These are phyloP conservation scores for Fusarium pilosicola DNA, from an alignment of 2,329 filamentous ascomycete genomes.

Conservation along the genomic window DNA sequence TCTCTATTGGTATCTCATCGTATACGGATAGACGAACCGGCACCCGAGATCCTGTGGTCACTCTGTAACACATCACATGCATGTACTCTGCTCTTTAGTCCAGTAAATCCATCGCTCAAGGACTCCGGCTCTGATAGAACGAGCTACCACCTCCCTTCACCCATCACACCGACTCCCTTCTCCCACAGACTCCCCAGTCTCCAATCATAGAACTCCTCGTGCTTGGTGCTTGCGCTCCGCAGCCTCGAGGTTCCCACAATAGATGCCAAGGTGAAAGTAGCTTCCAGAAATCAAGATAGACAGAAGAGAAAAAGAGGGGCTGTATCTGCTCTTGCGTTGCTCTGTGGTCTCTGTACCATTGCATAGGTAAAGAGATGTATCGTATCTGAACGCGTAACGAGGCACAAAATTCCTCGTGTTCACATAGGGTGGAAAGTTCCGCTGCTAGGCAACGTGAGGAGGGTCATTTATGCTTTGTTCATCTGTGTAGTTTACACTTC, in stretches of 20 bases:
- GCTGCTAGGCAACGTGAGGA: slow-evolving; percentile 35
- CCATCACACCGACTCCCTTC: slow-evolving; percentile 33
- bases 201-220: slow-evolving; percentile 14
- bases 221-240: slow-evolving; percentile 48
- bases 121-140: slow-evolving; percentile 71
- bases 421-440: background rate
- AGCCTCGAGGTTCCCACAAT: slow-evolving; percentile 31
- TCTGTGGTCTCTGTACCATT: slow-evolving; percentile 69
- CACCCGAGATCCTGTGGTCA: background rate
- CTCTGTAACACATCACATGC: background rate
- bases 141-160: slow-evolving; percentile 50
- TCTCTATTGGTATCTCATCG: background rate
- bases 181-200: background rate
- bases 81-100: slow-evolving; percentile 74
- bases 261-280: background rate
- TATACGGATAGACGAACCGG: slow-evolving; percentile 11
- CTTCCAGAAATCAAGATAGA: background rate
- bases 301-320: background rate
- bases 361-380: slow-evolving; percentile 67
- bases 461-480: slow-evolving; percentile 44
- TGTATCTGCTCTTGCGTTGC: slow-evolving; percentile 66
- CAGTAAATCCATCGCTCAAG: slow-evolving; percentile 66
- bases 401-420: background rate
- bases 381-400: slow-evolving; percentile 67
- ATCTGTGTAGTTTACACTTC: slow-evolving; percentile 41